phyloP scores from a whole-genome alignment of 2,329 filamentous ascomycete genomes.

The Decorospora gaudefroyi region DNA sequence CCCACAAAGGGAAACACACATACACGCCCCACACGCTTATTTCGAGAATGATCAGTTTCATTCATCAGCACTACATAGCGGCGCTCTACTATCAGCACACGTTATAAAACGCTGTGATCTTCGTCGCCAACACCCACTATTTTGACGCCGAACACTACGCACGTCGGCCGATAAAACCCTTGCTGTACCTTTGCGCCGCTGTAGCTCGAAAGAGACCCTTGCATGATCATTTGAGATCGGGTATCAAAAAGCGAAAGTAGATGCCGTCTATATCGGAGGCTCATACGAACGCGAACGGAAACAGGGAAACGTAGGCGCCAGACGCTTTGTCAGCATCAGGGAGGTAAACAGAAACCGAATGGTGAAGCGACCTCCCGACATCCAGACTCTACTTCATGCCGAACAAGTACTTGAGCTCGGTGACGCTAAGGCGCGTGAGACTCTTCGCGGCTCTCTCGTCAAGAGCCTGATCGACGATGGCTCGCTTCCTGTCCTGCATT shows the following conservation, averaged over 20 bases:
- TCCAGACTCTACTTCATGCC: conserved; percentile 35
- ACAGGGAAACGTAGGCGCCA: not conserved
- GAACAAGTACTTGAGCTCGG: conserved; percentile 74
- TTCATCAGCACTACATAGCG: no score
- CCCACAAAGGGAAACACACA: no score
- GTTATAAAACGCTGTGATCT: no score
- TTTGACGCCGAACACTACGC: no score
- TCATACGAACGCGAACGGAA: not conserved
- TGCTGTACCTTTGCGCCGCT: no score
- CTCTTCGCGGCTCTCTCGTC: conserved; percentile 72
- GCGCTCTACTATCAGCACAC: no score
- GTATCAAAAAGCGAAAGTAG: conserved; percentile 10
- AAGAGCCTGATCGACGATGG: conserved; percentile 76
- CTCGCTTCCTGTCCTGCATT: conserved; percentile 77
- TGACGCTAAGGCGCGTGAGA: conserved; percentile 67
- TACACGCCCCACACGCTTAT: no score
- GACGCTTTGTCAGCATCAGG: not conserved
- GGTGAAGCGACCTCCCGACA: not conserved
- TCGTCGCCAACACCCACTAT: no score
- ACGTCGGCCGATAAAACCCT: no score
- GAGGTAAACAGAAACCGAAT: not conserved
- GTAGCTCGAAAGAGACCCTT: no score
- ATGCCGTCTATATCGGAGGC: not conserved
- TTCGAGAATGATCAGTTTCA: no score
- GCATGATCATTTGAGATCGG: conserved; percentile 13